phyloP scores from a whole-genome alignment of 805 yeast species.

The Lipomyces lipofer region DNA sequence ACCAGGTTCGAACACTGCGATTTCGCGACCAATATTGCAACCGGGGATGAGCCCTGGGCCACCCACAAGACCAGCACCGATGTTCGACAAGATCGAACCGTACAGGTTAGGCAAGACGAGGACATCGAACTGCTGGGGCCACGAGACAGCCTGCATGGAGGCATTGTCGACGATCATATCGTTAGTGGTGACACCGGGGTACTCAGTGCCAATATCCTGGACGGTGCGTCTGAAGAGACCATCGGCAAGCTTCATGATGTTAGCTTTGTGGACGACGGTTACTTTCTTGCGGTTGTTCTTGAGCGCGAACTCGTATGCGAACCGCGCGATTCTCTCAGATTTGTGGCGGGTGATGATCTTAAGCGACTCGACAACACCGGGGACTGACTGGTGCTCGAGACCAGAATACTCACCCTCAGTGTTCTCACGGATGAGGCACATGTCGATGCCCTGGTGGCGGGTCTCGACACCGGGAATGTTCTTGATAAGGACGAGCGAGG shows the following conservation, averaged over 20 bases:
- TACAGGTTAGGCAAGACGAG: conserved; percentile 97
- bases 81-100: conserved; percentile 96
- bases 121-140: conserved; percentile 97
- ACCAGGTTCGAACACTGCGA: conserved; percentile 98
- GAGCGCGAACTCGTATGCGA: conserved; percentile 93
- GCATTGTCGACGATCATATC: conserved; percentile 98
- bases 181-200: conserved; percentile 77
- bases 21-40: conserved; percentile 96
- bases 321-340: conserved; percentile 96
- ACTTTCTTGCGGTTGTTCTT: conserved; percentile 89
- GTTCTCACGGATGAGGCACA: conserved; percentile 96
- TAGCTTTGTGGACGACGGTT: conserved; percentile 98
- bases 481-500: conserved; percentile 91
- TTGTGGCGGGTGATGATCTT: conserved; percentile 92
- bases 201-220: conserved; percentile 79
- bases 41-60: conserved; percentile 99
- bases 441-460: conserved; percentile 82
- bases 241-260: conserved; percentile 98
- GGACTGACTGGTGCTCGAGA: conserved; percentile 94
- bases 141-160: conserved; percentile 98
- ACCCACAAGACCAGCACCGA: conserved; percentile 96
- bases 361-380: conserved; percentile 92
- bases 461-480: conserved; percentile 92
- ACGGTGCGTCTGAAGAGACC: conserved; percentile 96
- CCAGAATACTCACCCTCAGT: conserved; percentile 99